These are phyloP conservation scores for Syzygium oleosum DNA, from an alignment of 345 rosid species.

Conservation along the genomic window DNA sequence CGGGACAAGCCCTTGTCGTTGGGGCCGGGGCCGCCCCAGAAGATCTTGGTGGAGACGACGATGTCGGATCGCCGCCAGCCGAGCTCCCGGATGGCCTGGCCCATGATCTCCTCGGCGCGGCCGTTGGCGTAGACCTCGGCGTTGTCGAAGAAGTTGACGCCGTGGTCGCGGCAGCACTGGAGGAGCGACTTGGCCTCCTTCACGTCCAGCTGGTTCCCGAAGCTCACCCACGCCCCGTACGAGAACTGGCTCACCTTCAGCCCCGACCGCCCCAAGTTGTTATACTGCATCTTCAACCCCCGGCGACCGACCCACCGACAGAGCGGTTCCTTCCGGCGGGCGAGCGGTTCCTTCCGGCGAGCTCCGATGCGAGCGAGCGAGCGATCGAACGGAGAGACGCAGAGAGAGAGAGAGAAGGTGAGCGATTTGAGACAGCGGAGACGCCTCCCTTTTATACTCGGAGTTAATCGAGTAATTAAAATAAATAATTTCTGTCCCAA, in stretches of 20 bases:
- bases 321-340: neutral
- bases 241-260: conserved; percentile 89
- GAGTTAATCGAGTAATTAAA: no score
- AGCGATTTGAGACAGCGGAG: neutral
- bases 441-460: neutral
- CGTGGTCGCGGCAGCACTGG: conserved; percentile 83
- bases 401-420: neutral
- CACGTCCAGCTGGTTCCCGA: conserved; percentile 95
- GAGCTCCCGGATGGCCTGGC: conserved; percentile 92
- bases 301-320: neutral
- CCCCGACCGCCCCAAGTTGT: conserved; percentile 82
- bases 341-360: neutral
- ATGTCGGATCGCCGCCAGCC: conserved; percentile 96
- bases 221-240: conserved; percentile 91
- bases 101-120: conserved; percentile 98
- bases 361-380: neutral
- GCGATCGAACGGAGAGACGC: neutral
- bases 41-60: conserved; percentile 92
- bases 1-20: conserved; percentile 88
- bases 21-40: conserved; percentile 98
- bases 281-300: conserved; percentile 63
- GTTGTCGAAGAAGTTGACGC: conserved; percentile 98
- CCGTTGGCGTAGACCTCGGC: conserved; percentile 99
- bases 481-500: no score
- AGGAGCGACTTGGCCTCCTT: conserved; percentile 90